Conservation (phyloP, 306 rosid species). For the Malus fusca region DNA sequence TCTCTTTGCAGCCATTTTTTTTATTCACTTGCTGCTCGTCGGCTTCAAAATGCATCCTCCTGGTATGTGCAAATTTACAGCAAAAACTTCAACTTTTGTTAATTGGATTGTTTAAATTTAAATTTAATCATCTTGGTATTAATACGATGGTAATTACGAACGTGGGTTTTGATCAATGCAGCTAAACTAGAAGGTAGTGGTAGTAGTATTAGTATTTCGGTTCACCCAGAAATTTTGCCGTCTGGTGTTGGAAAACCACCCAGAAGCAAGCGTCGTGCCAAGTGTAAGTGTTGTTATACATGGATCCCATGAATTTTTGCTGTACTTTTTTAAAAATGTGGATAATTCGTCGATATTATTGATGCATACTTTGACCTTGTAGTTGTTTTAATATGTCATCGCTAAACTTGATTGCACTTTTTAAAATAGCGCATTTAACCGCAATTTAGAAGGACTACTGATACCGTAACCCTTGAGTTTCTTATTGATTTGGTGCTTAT, state of each 20-base stretch:
- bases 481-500: neutral
- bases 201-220: slow-evolving; percentile 5
- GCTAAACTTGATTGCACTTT: too few relatives aligned
- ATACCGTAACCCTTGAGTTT: neutral
- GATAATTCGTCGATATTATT: too few relatives aligned
- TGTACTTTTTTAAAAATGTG: too few relatives aligned
- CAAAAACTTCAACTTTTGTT: neutral
- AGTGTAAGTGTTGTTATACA: slow-evolving; percentile 42
- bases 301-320: neutral
- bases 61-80: slow-evolving; percentile 32
- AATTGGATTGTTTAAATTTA: neutral
- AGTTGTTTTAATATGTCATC: too few relatives aligned
- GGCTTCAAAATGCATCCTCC: slow-evolving; percentile 47
- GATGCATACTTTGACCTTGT: too few relatives aligned
- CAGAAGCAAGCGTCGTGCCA: slow-evolving; percentile 51
- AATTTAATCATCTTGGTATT: neutral
- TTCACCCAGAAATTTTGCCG: slow-evolving; percentile 15
- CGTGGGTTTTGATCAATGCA: slow-evolving; percentile 11
- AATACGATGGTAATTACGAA: neutral
- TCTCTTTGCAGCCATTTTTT: slow-evolving; percentile 34
- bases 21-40: slow-evolving; percentile 42
- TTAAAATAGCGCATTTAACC: too few relatives aligned
- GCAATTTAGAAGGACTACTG: too few relatives aligned
- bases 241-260: slow-evolving; percentile 25
- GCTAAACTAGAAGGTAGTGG: slow-evolving; percentile 36